phyloP scores from a whole-genome alignment of 1,139 yeast genomes.

The Scheffersomyces segobiensis region DNA sequence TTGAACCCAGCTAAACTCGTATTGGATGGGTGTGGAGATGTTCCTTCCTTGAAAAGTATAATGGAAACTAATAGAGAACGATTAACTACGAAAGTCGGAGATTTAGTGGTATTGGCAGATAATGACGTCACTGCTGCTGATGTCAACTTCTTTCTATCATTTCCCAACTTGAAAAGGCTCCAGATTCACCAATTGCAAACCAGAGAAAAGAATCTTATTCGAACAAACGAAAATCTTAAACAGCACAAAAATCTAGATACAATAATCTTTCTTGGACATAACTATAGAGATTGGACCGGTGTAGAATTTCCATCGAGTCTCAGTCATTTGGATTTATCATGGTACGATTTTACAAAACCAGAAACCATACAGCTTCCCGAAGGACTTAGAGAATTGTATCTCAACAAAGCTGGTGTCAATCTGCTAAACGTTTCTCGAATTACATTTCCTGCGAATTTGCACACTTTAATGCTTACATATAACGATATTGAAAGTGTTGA shows the following conservation, averaged over 20 bases:
- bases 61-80: slow-evolving; percentile 19
- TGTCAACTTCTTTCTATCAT: slow-evolving; percentile 22
- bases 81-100: slow-evolving; percentile 12
- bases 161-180: slow-evolving; percentile 28
- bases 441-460: slow-evolving; percentile 22
- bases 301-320: slow-evolving; percentile 21
- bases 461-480: slow-evolving; percentile 36
- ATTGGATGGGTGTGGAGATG: slow-evolving; percentile 36
- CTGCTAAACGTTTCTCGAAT: slow-evolving; percentile 12
- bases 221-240: slow-evolving; percentile 3
- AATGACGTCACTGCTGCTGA: slow-evolving; percentile 11
- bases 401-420: slow-evolving; percentile 30
- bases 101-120: slow-evolving; percentile 8
- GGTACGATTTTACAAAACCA: slow-evolving; percentile 24
- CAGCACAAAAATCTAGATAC: slow-evolving; percentile 17
- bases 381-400: slow-evolving; percentile 24
- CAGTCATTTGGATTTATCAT: slow-evolving; percentile 35
- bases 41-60: slow-evolving; percentile 26
- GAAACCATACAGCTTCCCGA: slow-evolving; percentile 20
- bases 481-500: slow-evolving; percentile 24
- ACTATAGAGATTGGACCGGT: slow-evolving; percentile 28
- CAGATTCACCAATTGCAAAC: slow-evolving; percentile 30
- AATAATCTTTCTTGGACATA: slow-evolving; percentile 35
- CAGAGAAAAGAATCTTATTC: slow-evolving; percentile 5
- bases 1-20: slow-evolving; percentile 28